Conservation (phyloP, 83 land plant species). For the Picea mariana region DNA sequence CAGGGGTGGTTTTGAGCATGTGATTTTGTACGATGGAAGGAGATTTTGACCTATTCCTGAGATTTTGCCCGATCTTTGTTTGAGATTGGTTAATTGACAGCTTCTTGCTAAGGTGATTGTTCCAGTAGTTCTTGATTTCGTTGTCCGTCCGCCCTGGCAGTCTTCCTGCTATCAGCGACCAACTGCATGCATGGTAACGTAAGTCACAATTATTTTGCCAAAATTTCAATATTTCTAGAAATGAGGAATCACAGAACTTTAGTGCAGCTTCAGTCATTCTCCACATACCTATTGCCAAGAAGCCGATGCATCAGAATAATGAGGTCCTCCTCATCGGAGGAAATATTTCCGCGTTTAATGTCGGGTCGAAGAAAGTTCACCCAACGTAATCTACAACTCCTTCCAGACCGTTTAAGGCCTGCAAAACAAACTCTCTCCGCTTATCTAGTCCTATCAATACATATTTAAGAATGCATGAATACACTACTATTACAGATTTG, state of each 20-base stretch:
- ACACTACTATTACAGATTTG: no score
- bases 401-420: not conserved
- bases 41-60: no score
- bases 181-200: no score
- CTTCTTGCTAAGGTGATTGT: not conserved
- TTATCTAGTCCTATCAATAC: no score
- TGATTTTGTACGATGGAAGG: no score
- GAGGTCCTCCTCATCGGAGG: not conserved
- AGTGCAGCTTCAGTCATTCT: not conserved
- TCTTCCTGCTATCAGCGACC: not conserved
- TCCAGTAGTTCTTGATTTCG: conserved; percentile 7
- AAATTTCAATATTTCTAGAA: no score
- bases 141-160: conserved; percentile 9
- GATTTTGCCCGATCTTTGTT: no score
- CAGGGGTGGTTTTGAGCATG: no score
- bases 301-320: not conserved
- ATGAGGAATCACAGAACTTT: no score
- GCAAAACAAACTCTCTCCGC: not conserved
- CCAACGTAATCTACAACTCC: conserved; percentile 7
- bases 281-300: not conserved
- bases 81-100: no score
- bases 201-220: no score
- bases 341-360: conserved; percentile 4
- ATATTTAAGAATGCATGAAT: no score
- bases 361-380: conserved; percentile 1